Evolutionary conservation across 1,139 yeast genomes (phyloP).

Genomic region (Yamadazyma blattariae): DNA sequence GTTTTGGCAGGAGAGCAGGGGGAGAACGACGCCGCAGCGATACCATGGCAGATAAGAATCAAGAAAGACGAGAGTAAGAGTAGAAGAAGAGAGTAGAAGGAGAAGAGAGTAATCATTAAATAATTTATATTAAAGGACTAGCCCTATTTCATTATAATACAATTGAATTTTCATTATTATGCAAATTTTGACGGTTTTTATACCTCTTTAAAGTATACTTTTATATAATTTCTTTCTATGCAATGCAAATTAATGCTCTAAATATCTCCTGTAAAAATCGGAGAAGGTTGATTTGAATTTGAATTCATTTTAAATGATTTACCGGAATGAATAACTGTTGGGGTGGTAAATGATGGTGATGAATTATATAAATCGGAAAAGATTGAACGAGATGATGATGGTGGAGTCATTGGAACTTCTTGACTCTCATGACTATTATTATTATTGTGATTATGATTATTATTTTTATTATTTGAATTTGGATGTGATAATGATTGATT

Average conservation of each 20-base stretch:
- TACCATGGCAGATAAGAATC: no score
- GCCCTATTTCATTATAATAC: not conserved
- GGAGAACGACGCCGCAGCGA: no score
- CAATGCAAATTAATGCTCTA: not conserved
- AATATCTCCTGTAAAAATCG: not conserved
- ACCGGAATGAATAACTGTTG: conserved; percentile 3
- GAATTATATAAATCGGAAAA: conserved; percentile 13
- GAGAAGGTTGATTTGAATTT: conserved; percentile 1
- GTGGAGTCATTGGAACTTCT: conserved; percentile 15
- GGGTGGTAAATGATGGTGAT: conserved; percentile 13
- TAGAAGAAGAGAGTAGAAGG: no score
- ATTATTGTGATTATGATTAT: no score
- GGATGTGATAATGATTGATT: not conserved
- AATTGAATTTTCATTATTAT: not conserved
- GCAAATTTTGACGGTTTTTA: not conserved
- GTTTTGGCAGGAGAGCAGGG: no score
- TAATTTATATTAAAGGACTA: no score
- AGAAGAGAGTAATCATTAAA: no score
- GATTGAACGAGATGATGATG: conserved; percentile 14
- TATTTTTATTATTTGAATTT: no score
- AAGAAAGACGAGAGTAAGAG: no score
- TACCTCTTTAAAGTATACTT: not conserved
- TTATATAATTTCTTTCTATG: no score
- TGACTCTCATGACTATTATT: no score
- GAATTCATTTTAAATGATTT: not conserved